Percentiles rank a stretch among this genome's conserved stretches.
Conservation (phyloP, 225 moss, liverwort and hornwort species). For the Anthoceros angustus region DNA sequence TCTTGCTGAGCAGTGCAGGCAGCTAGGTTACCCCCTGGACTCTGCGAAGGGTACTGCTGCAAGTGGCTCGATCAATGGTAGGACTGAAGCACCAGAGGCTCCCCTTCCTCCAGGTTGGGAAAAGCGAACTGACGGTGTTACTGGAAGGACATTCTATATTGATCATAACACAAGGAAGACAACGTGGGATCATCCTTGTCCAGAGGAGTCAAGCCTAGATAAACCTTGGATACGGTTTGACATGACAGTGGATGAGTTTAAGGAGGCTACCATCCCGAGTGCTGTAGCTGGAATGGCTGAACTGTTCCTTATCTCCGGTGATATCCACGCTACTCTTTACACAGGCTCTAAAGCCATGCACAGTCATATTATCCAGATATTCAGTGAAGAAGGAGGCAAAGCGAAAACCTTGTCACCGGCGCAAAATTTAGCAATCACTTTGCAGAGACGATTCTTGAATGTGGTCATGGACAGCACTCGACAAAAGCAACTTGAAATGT, state of each 20-base stretch:
- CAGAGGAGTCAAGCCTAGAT: slow-evolving; percentile 19
- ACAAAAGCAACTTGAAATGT: slow-evolving; percentile 93
- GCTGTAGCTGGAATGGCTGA: slow-evolving; percentile 79
- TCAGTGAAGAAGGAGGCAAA: slow-evolving; percentile 73
- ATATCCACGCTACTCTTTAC: slow-evolving; percentile 96
- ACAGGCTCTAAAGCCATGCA: slow-evolving; percentile 99
- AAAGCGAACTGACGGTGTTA: slow-evolving; percentile 73
- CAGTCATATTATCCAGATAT: slow-evolving; percentile 95
- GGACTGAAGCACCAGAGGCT: slow-evolving; percentile 54
- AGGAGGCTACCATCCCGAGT: slow-evolving; percentile 57
- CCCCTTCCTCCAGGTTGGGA: slow-evolving; percentile 96
- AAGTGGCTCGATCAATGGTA: slow-evolving; percentile 30
- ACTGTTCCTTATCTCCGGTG: slow-evolving; percentile 73
- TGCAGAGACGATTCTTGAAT: slow-evolving; percentile 85
- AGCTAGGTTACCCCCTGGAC: slow-evolving; percentile 62
- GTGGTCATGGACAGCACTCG: slow-evolving; percentile 79
- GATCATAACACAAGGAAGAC: slow-evolving; percentile 91
- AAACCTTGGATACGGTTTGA: slow-evolving; percentile 82
- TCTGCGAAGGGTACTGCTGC: slow-evolving; percentile 35
- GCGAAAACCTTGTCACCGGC: slow-evolving; percentile 68
- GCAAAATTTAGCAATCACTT: slow-evolving; percentile 82
- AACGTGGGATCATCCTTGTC: slow-evolving; percentile 94
- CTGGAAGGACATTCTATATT: slow-evolving; percentile 78
- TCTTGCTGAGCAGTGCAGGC: slow-evolving; percentile 83
- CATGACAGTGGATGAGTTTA: slow-evolving; percentile 87